Conservation (phyloP, 2,329 filamentous ascomycete genomes). For the Phaeosphaeria sp. region DNA sequence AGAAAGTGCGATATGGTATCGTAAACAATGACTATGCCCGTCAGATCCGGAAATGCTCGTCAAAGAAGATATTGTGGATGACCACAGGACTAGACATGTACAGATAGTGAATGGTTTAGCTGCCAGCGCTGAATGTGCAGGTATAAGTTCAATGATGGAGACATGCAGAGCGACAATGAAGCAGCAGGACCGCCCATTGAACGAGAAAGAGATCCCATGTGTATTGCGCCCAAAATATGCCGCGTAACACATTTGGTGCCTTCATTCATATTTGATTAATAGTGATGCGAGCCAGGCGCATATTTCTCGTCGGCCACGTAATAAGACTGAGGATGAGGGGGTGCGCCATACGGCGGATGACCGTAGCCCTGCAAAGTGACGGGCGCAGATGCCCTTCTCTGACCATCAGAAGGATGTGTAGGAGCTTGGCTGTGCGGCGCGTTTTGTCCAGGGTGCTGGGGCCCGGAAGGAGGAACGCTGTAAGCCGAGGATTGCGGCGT, state of each 20-base stretch:
- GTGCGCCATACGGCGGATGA: slow-evolving; percentile 28
- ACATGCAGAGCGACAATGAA: background rate
- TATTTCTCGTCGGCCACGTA: slow-evolving; percentile 36
- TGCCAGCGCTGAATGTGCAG: background rate
- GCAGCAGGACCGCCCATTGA: background rate
- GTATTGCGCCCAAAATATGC: background rate
- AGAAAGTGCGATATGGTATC: background rate
- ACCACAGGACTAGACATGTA: background rate
- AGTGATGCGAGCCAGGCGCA: slow-evolving; percentile 13
- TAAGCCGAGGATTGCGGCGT: slow-evolving; percentile 30
- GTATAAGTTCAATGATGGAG: background rate
- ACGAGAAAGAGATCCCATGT: background rate
- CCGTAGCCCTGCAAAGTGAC: slow-evolving; percentile 34
- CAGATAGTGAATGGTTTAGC: background rate
- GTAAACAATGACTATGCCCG: background rate
- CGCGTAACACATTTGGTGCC: background rate
- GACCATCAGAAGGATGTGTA: slow-evolving; percentile 27
- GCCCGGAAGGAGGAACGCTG: slow-evolving; percentile 27
- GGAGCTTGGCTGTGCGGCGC: slow-evolving; percentile 23
- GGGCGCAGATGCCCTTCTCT: slow-evolving; percentile 40
- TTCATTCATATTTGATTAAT: slow-evolving; percentile 9
- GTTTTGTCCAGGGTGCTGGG: slow-evolving; percentile 21
- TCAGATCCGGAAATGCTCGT: background rate
- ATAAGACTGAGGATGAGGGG: slow-evolving; percentile 33
- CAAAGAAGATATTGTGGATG: background rate